These are phyloP conservation scores for Solanum hybrid DNA, from an alignment of 305 asterid species.

Conservation along the genomic window DNA sequence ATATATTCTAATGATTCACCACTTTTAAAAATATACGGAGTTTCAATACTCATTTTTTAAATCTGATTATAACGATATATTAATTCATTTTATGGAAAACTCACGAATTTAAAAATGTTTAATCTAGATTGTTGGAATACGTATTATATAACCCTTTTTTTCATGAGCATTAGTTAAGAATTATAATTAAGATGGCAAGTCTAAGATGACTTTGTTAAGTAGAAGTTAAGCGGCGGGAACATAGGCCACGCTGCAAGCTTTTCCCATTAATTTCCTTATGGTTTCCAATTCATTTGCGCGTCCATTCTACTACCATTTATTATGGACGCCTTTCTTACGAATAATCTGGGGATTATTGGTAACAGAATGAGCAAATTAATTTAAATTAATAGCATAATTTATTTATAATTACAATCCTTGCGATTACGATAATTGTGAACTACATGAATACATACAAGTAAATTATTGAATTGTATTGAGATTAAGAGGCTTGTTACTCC, in stretches of 20 bases:
- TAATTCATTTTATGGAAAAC: background rate
- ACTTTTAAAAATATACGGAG: background rate
- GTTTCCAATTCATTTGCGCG: slow-evolving; percentile 31
- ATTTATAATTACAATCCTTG: background rate
- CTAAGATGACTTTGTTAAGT: background rate
- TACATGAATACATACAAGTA: background rate
- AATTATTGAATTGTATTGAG: background rate
- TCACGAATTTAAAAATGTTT: background rate
- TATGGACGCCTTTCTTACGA: background rate
- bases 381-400: background rate
- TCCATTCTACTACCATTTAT: slow-evolving; percentile 23
- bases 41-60: background rate
- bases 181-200: background rate
- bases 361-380: background rate
- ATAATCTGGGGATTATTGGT: background rate
- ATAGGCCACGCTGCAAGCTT: slow-evolving; percentile 14
- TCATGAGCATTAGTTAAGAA: background rate
- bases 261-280: background rate
- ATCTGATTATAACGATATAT: background rate
- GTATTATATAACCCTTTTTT: background rate
- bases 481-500: background rate
- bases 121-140: background rate
- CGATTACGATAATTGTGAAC: background rate
- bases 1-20: background rate
- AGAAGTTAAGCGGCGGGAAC: slow-evolving; percentile 12